These are phyloP conservation scores for Blakeslea trispora DNA, from an alignment of 371 early-diverging fungal genomes.

Conservation along the genomic window DNA sequence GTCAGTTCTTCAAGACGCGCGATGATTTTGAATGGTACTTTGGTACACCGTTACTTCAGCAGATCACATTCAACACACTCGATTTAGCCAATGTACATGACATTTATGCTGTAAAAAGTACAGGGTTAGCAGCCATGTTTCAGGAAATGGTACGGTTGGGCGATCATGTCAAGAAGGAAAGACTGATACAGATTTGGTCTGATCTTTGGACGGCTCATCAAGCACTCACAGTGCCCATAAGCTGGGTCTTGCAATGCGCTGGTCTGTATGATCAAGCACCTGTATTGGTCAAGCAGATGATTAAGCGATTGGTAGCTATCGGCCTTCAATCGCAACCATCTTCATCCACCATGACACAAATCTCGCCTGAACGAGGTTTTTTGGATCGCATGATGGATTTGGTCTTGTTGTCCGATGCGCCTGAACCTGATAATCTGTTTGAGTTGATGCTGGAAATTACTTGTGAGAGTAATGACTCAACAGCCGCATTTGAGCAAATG, in stretches of 20 bases:
- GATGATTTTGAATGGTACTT: slow-evolving; percentile 45
- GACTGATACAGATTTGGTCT: slow-evolving; percentile 31
- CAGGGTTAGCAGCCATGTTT: slow-evolving; percentile 34
- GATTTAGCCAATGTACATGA: slow-evolving; percentile 28
- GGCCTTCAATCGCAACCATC: slow-evolving; percentile 9
- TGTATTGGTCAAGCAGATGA: slow-evolving; percentile 38
- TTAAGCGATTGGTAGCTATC: slow-evolving; percentile 23
- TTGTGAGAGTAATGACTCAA: background rate
- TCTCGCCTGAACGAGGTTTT: slow-evolving; percentile 13
- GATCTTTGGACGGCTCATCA: slow-evolving; percentile 25
- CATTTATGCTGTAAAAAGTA: slow-evolving; percentile 27
- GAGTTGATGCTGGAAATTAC: slow-evolving; percentile 25
- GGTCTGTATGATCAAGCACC: slow-evolving; percentile 48
- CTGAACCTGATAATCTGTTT: slow-evolving; percentile 37
- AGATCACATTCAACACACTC: slow-evolving; percentile 13
- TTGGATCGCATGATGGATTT: slow-evolving; percentile 33
- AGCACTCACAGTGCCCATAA: slow-evolving; percentile 33
- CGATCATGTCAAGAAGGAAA: slow-evolving; percentile 23
- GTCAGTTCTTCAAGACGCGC: slow-evolving; percentile 32
- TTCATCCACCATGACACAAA: background rate
- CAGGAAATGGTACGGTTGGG: slow-evolving; percentile 36
- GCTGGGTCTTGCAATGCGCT: slow-evolving; percentile 37
- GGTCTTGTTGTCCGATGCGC: slow-evolving; percentile 37
- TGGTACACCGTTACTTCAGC: slow-evolving; percentile 21
- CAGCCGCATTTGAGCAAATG: slow-evolving; percentile 7